Conservation (phyloP, 805 yeast species). For the Myxozyma monticola region DNA sequence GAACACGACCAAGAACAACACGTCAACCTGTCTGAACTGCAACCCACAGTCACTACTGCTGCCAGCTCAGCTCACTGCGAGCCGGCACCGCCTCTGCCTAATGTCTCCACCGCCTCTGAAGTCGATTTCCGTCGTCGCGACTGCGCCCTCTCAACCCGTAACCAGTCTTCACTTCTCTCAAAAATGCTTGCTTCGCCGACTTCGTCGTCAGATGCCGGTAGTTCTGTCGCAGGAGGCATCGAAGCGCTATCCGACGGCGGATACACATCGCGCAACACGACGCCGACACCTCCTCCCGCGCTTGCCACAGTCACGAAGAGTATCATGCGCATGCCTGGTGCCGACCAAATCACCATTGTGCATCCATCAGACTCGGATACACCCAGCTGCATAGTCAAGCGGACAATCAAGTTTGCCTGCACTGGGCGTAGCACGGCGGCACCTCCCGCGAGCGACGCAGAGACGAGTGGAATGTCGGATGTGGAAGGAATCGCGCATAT, state of each 20-base stretch:
- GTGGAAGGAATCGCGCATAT: neutral
- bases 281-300: constrained; percentile 27
- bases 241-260: constrained; percentile 20
- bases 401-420: constrained; percentile 22
- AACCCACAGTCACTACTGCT: neutral
- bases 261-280: constrained; percentile 25
- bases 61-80: neutral
- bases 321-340: constrained; percentile 5
- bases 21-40: neutral
- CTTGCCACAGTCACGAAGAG: constrained; percentile 6
- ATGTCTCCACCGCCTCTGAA: neutral
- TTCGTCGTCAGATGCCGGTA: constrained; percentile 15
- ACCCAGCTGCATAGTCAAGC: constrained; percentile 5
- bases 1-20: neutral
- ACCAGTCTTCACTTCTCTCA: constrained; percentile 26
- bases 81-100: too few relatives aligned
- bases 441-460: neutral
- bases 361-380: neutral
- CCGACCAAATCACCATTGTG: neutral
- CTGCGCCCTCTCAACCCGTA: constrained; percentile 11
- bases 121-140: constrained; percentile 1
- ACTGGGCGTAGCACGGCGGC: neutral
- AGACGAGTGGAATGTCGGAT: neutral
- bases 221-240: neutral
- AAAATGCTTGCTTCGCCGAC: constrained; percentile 27